Conservation (phyloP, 257 asterid genomes). For the Cruciata laevipes region DNA sequence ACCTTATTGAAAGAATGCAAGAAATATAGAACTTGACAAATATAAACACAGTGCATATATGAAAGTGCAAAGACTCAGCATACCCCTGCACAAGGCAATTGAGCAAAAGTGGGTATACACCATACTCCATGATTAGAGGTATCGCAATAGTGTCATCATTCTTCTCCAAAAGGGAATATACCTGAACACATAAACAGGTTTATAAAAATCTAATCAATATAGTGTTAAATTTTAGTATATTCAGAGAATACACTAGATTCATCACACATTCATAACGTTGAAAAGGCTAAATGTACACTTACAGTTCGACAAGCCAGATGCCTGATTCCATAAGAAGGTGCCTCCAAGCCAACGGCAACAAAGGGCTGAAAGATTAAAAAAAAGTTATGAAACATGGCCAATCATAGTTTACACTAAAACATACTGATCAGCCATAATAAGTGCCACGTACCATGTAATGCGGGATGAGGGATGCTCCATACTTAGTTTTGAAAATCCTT, state of each 20-base stretch:
- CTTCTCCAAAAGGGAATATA: slow-evolving; percentile 57
- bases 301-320: slow-evolving; percentile 69
- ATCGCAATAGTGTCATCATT: slow-evolving; percentile 47
- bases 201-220: background rate
- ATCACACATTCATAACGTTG: background rate
- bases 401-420: background rate
- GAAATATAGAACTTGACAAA: background rate
- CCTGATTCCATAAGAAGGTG: slow-evolving; percentile 74
- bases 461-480: slow-evolving; percentile 90
- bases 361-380: slow-evolving; percentile 50
- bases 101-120: slow-evolving; percentile 67
- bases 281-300: slow-evolving; percentile 22
- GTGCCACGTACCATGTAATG: slow-evolving; percentile 59
- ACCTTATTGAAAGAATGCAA: background rate
- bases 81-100: slow-evolving; percentile 86
- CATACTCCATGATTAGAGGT: slow-evolving; percentile 46
- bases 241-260: background rate
- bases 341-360: slow-evolving; percentile 71
- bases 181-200: slow-evolving; percentile 35
- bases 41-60: background rate
- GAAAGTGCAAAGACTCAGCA: slow-evolving; percentile 13
- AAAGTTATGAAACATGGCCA: background rate
- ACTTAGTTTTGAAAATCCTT: slow-evolving; percentile 69
- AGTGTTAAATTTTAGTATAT: background rate
- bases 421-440: too few species aligned